A percentile compares a stretch with the other conserved stretches of the same genome.
Evolutionary conservation across 2,329 filamentous ascomycete genomes (phyloP).

Genomic region (Akanthomyces muscarius): DNA sequence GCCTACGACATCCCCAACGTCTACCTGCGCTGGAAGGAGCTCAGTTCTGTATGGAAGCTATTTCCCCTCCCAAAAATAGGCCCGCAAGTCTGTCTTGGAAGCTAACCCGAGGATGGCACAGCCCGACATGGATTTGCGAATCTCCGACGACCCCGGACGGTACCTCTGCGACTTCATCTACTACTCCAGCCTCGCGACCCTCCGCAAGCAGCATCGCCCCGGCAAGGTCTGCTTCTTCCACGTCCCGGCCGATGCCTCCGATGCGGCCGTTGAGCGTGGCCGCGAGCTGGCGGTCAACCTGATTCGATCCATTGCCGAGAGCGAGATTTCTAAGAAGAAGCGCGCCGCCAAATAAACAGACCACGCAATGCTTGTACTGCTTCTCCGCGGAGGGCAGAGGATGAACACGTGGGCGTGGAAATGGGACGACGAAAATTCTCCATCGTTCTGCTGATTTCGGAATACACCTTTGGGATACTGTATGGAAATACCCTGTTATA

Average conservation of each 20-base stretch:
- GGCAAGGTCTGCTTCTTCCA: constrained; percentile 65
- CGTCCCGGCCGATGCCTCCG: constrained; percentile 58
- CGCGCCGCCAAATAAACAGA: constrained; percentile 12
- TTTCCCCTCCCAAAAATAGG: constrained; percentile 6
- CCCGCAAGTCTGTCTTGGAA: not conserved
- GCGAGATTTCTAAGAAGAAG: constrained; percentile 33
- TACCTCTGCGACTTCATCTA: constrained; percentile 79
- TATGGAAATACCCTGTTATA: not conserved
- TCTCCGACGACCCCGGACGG: constrained; percentile 66
- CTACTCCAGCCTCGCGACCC: constrained; percentile 61
- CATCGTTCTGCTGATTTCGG: too few relatives aligned
- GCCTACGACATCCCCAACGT: constrained; percentile 57
- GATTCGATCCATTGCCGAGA: constrained; percentile 54
- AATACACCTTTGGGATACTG: not conserved
- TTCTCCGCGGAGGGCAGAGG: not conserved
- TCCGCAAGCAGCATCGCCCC: constrained; percentile 43
- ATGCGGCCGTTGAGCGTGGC: constrained; percentile 45
- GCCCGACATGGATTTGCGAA: constrained; percentile 44
- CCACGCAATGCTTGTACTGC: not conserved
- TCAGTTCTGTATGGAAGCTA: constrained; percentile 42
- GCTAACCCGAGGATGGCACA: constrained; percentile 18
- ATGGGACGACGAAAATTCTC: too few relatives aligned
- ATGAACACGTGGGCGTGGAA: not conserved
- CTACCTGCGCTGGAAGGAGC: constrained; percentile 49
- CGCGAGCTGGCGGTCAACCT: constrained; percentile 51